These are phyloP conservation scores for Cucurbita moschata DNA, from an alignment of 306 rosid genomes.

Conservation along the genomic window DNA sequence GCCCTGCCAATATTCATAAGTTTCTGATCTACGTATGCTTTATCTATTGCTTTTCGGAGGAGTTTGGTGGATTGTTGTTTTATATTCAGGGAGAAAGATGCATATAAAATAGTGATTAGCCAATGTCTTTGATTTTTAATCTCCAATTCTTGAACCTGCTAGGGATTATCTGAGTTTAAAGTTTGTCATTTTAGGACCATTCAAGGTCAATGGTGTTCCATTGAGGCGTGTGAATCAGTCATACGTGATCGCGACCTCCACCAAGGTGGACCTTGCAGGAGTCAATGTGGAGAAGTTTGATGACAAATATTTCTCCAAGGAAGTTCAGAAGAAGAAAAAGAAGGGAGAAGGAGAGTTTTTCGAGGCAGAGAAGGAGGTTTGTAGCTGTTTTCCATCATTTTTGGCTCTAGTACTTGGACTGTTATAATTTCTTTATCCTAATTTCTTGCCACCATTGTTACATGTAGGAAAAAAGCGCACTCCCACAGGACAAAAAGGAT, in stretches of 20 bases:
- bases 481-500: slow-evolving; percentile 69
- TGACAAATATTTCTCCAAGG: slow-evolving; percentile 55
- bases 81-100: no score
- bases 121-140: background rate
- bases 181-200: slow-evolving; percentile 28
- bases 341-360: slow-evolving; percentile 59
- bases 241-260: slow-evolving; percentile 54
- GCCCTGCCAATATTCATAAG: background rate
- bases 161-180: background rate
- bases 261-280: slow-evolving; percentile 50
- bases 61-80: background rate
- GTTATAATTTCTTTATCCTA: background rate
- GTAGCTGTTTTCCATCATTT: background rate
- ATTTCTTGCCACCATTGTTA: background rate
- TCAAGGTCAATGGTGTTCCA: slow-evolving; percentile 64
- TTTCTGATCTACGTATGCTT: background rate
- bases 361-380: slow-evolving; percentile 54
- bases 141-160: background rate
- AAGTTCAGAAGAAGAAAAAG: slow-evolving; percentile 32
- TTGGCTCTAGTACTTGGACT: background rate
- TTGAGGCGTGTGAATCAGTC: slow-evolving; percentile 66
- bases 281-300: slow-evolving; percentile 31
- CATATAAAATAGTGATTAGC: background rate
- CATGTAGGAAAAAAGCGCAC: slow-evolving; percentile 45
- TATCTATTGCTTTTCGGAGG: background rate